phyloP scores from a whole-genome alignment of 2,329 filamentous ascomycete species.

The Aulographum hederae region DNA sequence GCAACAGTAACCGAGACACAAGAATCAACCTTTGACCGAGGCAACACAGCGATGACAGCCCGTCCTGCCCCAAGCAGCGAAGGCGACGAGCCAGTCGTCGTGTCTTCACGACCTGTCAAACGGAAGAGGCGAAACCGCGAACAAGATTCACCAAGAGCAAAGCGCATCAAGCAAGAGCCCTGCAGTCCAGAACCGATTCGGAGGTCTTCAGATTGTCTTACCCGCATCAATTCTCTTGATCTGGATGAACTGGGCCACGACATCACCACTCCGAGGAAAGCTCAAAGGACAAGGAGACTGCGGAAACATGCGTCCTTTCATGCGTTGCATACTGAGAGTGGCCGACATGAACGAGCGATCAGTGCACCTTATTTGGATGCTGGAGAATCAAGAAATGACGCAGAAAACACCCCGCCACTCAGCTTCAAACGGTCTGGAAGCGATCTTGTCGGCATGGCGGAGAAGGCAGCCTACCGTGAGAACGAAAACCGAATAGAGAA shows the following conservation, averaged over 20 bases:
- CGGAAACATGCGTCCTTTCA: neutral
- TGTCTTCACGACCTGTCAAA: slow-evolving; percentile 4
- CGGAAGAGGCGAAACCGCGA: slow-evolving; percentile 10
- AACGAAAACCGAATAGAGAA: too few species aligned
- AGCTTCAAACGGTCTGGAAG: neutral
- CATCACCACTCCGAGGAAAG: slow-evolving; percentile 16
- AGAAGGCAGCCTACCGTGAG: too few species aligned
- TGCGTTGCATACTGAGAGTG: neutral
- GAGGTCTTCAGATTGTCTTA: slow-evolving; percentile 6
- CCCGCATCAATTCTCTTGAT: slow-evolving; percentile 23
- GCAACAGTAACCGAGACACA: neutral
- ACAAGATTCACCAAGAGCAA: slow-evolving; percentile 18
- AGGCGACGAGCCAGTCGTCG: neutral
- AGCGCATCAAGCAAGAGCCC: slow-evolving; percentile 14
- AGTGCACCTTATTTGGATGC: neutral
- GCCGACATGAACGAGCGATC: neutral
- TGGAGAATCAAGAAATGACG: neutral
- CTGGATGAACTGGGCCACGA: slow-evolving; percentile 19
- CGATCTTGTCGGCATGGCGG: neutral
- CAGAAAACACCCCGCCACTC: neutral
- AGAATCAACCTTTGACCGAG: too few species aligned
- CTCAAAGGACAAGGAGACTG: neutral
- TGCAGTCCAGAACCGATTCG: slow-evolving; percentile 7
- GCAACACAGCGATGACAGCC: neutral
- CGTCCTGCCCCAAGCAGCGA: neutral